A percentile compares a stretch with the other conserved stretches of the same genome.
Evolutionary conservation across 495 filamentous ascomycete species (phyloP).

Genomic region (Hyaloscypha finlandica): DNA sequence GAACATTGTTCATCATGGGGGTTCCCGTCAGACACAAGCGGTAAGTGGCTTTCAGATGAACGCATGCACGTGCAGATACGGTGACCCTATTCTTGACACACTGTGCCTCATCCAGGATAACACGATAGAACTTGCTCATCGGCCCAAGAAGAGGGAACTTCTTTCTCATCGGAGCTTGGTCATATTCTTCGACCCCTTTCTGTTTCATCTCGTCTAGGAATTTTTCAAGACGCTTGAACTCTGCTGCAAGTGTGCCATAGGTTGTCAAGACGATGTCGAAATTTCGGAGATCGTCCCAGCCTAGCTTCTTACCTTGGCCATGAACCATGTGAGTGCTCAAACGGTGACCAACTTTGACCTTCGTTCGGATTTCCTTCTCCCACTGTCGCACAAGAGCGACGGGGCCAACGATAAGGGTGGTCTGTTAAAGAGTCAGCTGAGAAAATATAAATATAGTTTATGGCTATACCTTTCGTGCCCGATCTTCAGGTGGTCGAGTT

Average conservation of each 20-base stretch:
- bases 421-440: slow-evolving; percentile 44
- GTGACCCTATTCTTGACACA: slow-evolving; percentile 87
- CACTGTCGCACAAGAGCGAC: slow-evolving; percentile 88
- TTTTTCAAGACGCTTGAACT: slow-evolving; percentile 60
- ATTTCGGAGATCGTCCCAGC: slow-evolving; percentile 61
- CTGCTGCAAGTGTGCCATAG: slow-evolving; percentile 75
- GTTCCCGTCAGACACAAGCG: slow-evolving; percentile 90
- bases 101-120: slow-evolving; percentile 93
- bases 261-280: slow-evolving; percentile 91
- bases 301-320: slow-evolving; percentile 46
- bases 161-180: slow-evolving; percentile 24
- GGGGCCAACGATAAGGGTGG: slow-evolving; percentile 85
- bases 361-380: slow-evolving; percentile 78
- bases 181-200: slow-evolving; percentile 31
- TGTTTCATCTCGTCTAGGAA: slow-evolving; percentile 39
- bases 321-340: slow-evolving; percentile 53
- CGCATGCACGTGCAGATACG: slow-evolving; percentile 63
- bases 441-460: neutral
- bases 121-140: slow-evolving; percentile 71
- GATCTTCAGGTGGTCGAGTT: slow-evolving; percentile 63
- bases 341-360: slow-evolving; percentile 59
- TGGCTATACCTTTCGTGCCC: slow-evolving; percentile 44
- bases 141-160: slow-evolving; percentile 64
- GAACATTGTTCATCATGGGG: slow-evolving; percentile 89
- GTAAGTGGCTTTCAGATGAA: slow-evolving; percentile 60